A percentile compares a stretch with the other conserved stretches of the same genome.
Evolutionary conservation across 2,329 filamentous ascomycete genomes (phyloP).

Genomic region (Exophiala bonariae): DNA sequence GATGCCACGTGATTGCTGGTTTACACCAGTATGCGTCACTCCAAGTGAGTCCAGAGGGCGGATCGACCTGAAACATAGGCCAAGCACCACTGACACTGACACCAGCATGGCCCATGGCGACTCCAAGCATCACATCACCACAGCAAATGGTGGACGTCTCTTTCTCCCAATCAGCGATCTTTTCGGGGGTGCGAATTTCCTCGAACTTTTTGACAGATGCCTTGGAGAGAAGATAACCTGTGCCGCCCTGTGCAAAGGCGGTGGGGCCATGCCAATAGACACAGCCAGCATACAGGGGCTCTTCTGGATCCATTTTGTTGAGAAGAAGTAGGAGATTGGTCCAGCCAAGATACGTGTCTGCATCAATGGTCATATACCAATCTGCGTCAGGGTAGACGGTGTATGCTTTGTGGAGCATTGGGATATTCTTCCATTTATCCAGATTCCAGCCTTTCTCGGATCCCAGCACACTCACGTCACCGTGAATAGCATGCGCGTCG

Average conservation of each 20-base stretch:
- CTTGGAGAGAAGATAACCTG: conserved; percentile 20
- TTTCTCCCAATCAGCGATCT: conserved; percentile 22
- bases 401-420: conserved; percentile 59
- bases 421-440: conserved; percentile 64
- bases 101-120: conserved; percentile 20
- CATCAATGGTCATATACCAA: conserved; percentile 56
- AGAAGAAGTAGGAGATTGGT: conserved; percentile 20
- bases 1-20: conserved; percentile 24
- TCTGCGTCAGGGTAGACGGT: conserved; percentile 52
- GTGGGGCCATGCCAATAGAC: conserved; percentile 22
- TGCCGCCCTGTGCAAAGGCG: conserved; percentile 20
- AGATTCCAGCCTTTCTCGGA: conserved; percentile 48
- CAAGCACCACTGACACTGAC: conserved; percentile 20
- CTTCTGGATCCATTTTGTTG: conserved; percentile 17
- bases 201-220: conserved; percentile 20
- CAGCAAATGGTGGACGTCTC: conserved; percentile 25
- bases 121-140: conserved; percentile 24
- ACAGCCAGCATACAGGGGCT: conserved; percentile 20
- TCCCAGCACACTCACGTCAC: conserved; percentile 20
- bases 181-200: conserved; percentile 13
- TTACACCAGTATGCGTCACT: conserved; percentile 15
- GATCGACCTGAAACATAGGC: conserved; percentile 25
- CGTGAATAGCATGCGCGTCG: conserved; percentile 12
- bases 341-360: conserved; percentile 24
- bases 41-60: conserved; percentile 17